A percentile compares a stretch with the other conserved stretches of the same genome.
Conservation (phyloP, 768 basidiomycete species). For the Lactarius deliciosus region DNA sequence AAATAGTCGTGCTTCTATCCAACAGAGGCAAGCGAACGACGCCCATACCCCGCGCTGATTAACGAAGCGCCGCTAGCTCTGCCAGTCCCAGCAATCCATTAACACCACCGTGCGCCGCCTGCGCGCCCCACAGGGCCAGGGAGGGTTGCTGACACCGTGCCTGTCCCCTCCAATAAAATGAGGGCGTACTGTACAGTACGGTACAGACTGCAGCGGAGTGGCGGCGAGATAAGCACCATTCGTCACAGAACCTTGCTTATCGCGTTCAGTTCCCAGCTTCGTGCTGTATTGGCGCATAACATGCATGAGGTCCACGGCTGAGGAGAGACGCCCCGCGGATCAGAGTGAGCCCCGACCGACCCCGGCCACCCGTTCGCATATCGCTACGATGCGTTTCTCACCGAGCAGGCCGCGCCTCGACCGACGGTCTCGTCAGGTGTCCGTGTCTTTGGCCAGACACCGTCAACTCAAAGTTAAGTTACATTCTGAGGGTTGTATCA, state of each 20-base stretch:
- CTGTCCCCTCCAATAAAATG: not conserved
- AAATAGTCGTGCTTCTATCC: conserved; percentile 8
- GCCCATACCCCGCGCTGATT: not conserved
- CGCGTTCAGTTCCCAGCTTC: no score
- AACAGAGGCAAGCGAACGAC: not conserved
- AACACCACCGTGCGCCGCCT: not conserved
- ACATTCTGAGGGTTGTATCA: not conserved
- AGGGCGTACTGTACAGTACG: not conserved
- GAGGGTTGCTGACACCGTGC: not conserved
- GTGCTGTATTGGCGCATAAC: no score
- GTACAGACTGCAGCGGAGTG: not conserved
- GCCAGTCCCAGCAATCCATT: not conserved
- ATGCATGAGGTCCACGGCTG: no score
- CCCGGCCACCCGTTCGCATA: not conserved
- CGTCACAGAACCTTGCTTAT: no score
- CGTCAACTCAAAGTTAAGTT: not conserved
- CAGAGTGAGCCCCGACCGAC: not conserved
- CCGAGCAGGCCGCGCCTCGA: not conserved
- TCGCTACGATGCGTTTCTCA: not conserved
- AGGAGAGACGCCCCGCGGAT: not conserved
- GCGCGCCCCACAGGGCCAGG: not conserved
- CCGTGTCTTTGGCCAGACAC: not conserved
- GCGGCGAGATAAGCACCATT: not conserved
- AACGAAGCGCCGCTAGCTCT: not conserved
- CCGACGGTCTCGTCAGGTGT: not conserved